phyloP scores from a whole-genome alignment of 768 basidiomycete species.

The Candolleomyces aberdarensis region DNA sequence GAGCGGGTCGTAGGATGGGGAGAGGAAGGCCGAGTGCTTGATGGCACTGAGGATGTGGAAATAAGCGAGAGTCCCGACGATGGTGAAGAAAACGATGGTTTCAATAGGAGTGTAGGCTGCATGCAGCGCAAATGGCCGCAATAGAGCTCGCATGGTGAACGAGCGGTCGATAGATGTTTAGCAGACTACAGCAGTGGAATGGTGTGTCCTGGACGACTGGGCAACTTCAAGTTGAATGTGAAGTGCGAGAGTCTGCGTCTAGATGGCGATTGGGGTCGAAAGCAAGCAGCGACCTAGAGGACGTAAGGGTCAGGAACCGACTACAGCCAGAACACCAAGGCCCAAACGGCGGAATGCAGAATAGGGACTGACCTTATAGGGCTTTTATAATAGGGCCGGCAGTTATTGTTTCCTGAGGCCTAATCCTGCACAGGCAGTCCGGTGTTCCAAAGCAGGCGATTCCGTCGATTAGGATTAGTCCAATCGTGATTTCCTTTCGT shows the following conservation, averaged over 20 bases:
- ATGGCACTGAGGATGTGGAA: constrained; percentile 91
- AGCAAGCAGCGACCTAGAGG: neutral
- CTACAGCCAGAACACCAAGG: neutral
- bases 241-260: neutral
- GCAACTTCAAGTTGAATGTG: constrained; percentile 1
- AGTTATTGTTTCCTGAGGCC: too few relatives aligned
- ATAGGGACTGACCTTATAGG: too few relatives aligned
- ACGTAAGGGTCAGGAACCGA: neutral
- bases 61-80: constrained; percentile 89
- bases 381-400: too few relatives aligned
- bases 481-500: neutral
- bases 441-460: neutral
- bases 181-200: neutral
- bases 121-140: constrained; percentile 67
- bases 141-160: constrained; percentile 49
- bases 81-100: constrained; percentile 86
- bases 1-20: constrained; percentile 33
- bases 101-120: constrained; percentile 81
- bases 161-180: neutral
- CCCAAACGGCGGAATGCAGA: too few relatives aligned
- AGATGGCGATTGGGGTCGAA: neutral
- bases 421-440: too few relatives aligned
- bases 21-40: constrained; percentile 82
- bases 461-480: neutral
- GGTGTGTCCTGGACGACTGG: neutral